phyloP scores from a whole-genome alignment of 129 eudicot genomes.

The Deinandra increscens region DNA sequence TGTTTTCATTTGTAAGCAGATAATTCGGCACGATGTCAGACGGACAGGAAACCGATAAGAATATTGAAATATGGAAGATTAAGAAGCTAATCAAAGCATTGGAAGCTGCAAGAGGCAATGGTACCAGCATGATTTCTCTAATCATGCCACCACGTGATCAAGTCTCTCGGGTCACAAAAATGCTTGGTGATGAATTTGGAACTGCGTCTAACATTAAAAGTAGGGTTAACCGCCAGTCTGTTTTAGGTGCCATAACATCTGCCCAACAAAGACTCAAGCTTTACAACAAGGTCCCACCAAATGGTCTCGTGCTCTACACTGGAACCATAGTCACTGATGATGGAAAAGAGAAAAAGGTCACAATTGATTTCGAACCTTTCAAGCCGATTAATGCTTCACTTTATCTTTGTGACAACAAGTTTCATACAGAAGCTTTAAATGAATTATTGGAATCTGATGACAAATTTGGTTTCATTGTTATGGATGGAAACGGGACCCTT shows the following conservation, averaged over 20 bases:
- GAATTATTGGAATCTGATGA: conserved; percentile 6
- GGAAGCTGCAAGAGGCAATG: conserved; percentile 47
- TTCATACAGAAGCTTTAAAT: conserved; percentile 8
- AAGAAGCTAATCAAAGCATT: conserved; percentile 41
- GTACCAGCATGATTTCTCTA: conserved; percentile 38
- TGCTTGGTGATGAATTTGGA: conserved; percentile 44
- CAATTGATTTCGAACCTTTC: conserved; percentile 42
- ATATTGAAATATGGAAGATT: conserved; percentile 26
- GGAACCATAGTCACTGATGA: conserved; percentile 44
- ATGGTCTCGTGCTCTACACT: conserved; percentile 40
- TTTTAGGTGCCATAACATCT: conserved; percentile 16
- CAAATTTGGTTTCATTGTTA: conserved; percentile 25
- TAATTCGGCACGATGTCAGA: conserved; percentile 25
- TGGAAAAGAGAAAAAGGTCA: conserved; percentile 44
- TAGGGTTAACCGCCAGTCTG: conserved; percentile 17
- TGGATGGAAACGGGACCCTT: conserved; percentile 48
- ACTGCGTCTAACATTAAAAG: conserved; percentile 19
- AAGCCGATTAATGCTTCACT: conserved; percentile 43
- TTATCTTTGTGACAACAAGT: conserved; percentile 33
- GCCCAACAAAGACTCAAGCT: conserved; percentile 43
- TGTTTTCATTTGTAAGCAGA: background rate
- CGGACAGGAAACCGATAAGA: conserved; percentile 34
- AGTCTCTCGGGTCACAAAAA: conserved; percentile 38
- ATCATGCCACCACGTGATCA: conserved; percentile 34
- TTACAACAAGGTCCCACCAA: conserved; percentile 41